phyloP scores from a whole-genome alignment of 1,284 basidiomycete species.

The Moesziomyces parantarcticus region DNA sequence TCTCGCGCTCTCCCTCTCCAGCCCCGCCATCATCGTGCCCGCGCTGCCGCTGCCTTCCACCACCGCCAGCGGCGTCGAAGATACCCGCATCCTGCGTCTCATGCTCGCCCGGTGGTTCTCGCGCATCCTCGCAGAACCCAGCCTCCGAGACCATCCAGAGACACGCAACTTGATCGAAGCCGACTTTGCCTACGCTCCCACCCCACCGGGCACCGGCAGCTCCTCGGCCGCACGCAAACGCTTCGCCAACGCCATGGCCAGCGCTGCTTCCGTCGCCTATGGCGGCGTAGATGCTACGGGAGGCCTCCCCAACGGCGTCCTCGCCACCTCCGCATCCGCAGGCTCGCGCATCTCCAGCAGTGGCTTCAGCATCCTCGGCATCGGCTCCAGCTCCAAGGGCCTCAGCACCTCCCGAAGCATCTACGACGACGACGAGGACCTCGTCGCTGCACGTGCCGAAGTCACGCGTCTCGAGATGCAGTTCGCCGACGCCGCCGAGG shows the following conservation, averaged over 20 bases:
- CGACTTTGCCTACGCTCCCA: slow-evolving; percentile 61
- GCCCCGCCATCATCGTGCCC: slow-evolving; percentile 52
- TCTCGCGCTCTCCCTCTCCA: slow-evolving; percentile 45
- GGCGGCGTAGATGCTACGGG: slow-evolving; percentile 45
- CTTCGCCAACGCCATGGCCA: slow-evolving; percentile 51
- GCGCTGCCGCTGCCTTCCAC: slow-evolving; percentile 56
- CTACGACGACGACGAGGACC: slow-evolving; percentile 58
- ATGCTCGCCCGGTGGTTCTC: slow-evolving; percentile 57
- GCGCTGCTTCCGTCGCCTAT: slow-evolving; percentile 45
- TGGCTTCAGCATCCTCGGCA: slow-evolving; percentile 41
- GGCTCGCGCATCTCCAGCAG: slow-evolving; percentile 29
- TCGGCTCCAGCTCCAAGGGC: slow-evolving; percentile 41
- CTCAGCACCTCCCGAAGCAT: slow-evolving; percentile 50
- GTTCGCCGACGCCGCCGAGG: slow-evolving; percentile 54
- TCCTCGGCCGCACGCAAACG: slow-evolving; percentile 50
- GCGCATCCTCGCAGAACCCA: slow-evolving; percentile 45
- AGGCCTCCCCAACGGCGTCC: slow-evolving; percentile 50
- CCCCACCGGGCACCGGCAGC: slow-evolving; percentile 43
- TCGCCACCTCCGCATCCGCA: slow-evolving; percentile 49
- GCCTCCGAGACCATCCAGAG: slow-evolving; percentile 54
- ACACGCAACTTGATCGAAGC: slow-evolving; percentile 61
- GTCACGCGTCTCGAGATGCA: slow-evolving; percentile 62
- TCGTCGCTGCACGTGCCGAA: slow-evolving; percentile 56
- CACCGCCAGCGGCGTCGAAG: slow-evolving; percentile 43
- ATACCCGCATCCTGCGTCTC: slow-evolving; percentile 52